Base-by-base conservation (phyloP, 2,329 filamentous ascomycete genomes). In the Talaromyces verruculosus region DNA sequence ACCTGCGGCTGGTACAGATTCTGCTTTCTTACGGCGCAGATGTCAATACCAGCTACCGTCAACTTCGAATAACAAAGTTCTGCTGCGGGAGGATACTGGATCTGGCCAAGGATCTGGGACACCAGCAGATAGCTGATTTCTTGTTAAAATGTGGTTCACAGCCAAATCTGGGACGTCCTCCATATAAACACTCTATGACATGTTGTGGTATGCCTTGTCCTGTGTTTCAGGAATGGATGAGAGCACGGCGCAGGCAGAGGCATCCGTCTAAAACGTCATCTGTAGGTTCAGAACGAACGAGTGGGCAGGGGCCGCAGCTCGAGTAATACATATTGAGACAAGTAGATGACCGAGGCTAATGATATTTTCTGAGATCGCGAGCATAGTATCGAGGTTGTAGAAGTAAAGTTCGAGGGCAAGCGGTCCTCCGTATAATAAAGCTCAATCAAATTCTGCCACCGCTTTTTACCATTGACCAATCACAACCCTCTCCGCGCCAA, bases 11-110 rank as follows among this genome's bases (percentile, higher is more conserved):
- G 30, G 60, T 62, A 28, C 43, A 39, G 17, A 1, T 62, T 25
- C 33, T 62, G n/a, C n/a, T 62, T 51, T 62, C 60, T 6, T 28
- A 51, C 19, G 45, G 60, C 10, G 60, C 60, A 37, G 45, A 62
- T 51, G 43, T 62, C 10, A 51, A 62, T 30, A 62, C 60, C 22
- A 10, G 43, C 7, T 62, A 62, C 45, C 60, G 30, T 1, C n/a
- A 28, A 39, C 30, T 62, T 7, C n/a, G 2, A 1, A 7, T 13
- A 2, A 37, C 60, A 19, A 49, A 39, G 8, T n/a, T 51, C 15
- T 62, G 60, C 19, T 62, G 60, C 5, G 60, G 60, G 11, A 51
- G 60, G 28, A 62, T 62, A 10, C 2, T 49, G 10, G 11, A 19
- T 15, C 19, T 62, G n/a, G 60, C 60, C 6, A 25, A 2, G 15